A percentile compares a stretch with the other conserved stretches of the same genome.
Evolutionary conservation across 768 basidiomycete species (phyloP).

Genomic region (Trametes cingulata): DNA sequence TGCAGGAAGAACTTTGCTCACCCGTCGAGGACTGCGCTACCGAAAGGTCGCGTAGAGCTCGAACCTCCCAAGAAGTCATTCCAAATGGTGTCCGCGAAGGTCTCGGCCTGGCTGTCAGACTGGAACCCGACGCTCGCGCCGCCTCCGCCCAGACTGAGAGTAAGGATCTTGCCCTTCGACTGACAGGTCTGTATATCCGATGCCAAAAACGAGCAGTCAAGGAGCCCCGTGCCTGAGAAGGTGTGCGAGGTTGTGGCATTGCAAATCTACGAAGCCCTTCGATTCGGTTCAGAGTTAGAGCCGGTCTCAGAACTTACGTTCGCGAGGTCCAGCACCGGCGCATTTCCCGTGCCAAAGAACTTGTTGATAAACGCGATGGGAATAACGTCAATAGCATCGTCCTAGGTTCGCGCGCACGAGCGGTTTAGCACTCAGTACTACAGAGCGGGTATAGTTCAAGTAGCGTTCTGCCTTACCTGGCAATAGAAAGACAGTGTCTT

Average conservation of each 20-base stretch:
- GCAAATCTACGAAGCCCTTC: conserved; percentile 38
- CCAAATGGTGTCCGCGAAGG: conserved; percentile 43
- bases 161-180: conserved; percentile 48
- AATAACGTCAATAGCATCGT: conserved; percentile 66
- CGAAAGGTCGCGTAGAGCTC: conserved; percentile 45
- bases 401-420: conserved; percentile 37
- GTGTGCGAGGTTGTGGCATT: conserved; percentile 40
- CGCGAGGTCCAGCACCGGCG: conserved; percentile 67
- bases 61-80: conserved; percentile 50
- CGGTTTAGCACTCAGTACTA: not conserved
- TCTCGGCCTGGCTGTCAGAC: conserved; percentile 38
- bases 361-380: conserved; percentile 68
- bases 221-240: conserved; percentile 45
- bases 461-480: conserved; percentile 37
- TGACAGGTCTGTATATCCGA: conserved; percentile 47
- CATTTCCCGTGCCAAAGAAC: conserved; percentile 63
- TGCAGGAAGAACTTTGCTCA: conserved; percentile 20
- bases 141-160: conserved; percentile 47
- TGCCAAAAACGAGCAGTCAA: conserved; percentile 41
- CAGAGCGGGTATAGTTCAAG: not conserved
- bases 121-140: conserved; percentile 42
- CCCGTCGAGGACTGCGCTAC: conserved; percentile 48
- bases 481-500: conserved; percentile 66
- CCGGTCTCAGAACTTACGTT: conserved; percentile 46
- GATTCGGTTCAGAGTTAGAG: not conserved